A percentile compares a stretch with the other conserved stretches of the same genome.
Evolutionary conservation across 2,329 filamentous ascomycete species (phyloP).

Genomic region (Fusarium denticulatum): DNA sequence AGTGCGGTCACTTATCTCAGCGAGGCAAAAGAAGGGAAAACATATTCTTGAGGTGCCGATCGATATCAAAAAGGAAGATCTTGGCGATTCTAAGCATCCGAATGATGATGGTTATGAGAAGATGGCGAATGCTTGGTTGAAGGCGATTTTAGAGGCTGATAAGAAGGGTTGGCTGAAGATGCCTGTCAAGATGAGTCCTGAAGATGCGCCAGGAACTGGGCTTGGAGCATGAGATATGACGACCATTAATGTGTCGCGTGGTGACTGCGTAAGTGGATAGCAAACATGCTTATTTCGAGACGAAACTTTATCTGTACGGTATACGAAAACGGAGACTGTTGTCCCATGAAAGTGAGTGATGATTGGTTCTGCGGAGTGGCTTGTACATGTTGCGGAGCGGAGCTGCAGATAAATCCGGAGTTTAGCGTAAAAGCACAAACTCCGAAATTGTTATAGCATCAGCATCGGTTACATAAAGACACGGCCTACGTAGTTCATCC

Average conservation of each 20-base stretch:
- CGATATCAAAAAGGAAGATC: conserved; percentile 14
- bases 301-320: not conserved
- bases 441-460: not conserved
- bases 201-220: conserved; percentile 15
- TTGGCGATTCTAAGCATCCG: conserved; percentile 23
- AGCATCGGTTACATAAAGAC: not conserved
- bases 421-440: not conserved
- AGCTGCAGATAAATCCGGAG: not conserved
- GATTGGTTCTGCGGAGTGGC: conserved; percentile 3
- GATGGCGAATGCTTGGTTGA: conserved; percentile 29
- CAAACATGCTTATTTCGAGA: not conserved
- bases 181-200: conserved; percentile 7
- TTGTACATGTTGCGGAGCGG: not conserved
- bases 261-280: not conserved
- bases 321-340: not conserved
- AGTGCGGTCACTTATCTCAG: conserved; percentile 1
- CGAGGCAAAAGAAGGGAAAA: not conserved
- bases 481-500: not conserved
- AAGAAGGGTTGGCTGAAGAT: conserved; percentile 24
- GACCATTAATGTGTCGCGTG: accelerated
- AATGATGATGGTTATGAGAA: conserved; percentile 31
- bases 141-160: conserved; percentile 20
- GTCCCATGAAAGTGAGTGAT: not conserved
- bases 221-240: not conserved
- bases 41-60: conserved; percentile 23